Evolutionary conservation across 179 eudicot genomes (phyloP).

Genomic region (Corrigiola litoralis): DNA sequence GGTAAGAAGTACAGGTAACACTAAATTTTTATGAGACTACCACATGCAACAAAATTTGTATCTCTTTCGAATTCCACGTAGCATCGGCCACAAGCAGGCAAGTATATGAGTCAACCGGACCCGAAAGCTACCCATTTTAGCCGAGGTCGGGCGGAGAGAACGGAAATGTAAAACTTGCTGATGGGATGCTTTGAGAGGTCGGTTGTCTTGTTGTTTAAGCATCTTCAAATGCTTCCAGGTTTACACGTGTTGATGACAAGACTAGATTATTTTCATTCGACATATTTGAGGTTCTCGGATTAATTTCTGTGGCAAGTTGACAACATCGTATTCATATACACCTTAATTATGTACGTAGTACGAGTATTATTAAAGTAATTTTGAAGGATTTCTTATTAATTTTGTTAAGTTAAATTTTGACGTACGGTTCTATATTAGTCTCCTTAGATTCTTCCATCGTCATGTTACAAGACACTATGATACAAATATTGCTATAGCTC

Average conservation of each 20-base stretch:
- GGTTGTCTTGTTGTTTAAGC: conserved; percentile 4
- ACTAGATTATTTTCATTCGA: not conserved
- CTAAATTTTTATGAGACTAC: not conserved
- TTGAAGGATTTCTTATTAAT: too few relatives aligned
- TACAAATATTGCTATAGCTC: too few relatives aligned
- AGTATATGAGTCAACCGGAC: not conserved
- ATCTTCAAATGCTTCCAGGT: not conserved
- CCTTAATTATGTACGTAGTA: too few relatives aligned
- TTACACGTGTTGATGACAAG: conserved; percentile 5
- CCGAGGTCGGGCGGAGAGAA: not conserved
- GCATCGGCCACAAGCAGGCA: not conserved
- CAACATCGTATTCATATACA: not conserved
- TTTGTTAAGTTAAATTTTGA: too few relatives aligned
- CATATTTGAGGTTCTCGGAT: not conserved
- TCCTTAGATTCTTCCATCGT: too few relatives aligned
- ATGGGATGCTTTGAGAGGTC: not conserved
- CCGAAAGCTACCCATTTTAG: not conserved
- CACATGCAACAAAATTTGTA: not conserved
- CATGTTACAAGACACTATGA: too few relatives aligned
- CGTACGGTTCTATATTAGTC: too few relatives aligned
- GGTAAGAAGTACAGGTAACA: not conserved
- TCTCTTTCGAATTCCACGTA: not conserved
- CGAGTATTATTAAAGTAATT: too few relatives aligned
- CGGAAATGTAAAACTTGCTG: too few relatives aligned
- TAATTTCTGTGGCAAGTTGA: not conserved